Percentiles rank a stretch among this genome's conserved stretches.
phyloP scores from a whole-genome alignment of 2,329 filamentous ascomycete genomes.

The Epichloe aotearoae region DNA sequence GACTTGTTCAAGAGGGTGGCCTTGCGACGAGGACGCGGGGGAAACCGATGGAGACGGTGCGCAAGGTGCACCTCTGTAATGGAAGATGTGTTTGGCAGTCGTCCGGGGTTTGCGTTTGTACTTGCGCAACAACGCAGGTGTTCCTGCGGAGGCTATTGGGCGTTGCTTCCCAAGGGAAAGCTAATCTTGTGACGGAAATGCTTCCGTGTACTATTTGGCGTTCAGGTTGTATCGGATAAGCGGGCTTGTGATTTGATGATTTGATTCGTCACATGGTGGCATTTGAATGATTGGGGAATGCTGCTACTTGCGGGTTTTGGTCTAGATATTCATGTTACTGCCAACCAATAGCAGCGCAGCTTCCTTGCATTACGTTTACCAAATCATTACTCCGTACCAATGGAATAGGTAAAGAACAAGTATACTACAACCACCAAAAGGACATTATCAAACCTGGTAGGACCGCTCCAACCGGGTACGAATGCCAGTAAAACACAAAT shows the following conservation, averaged over 20 bases:
- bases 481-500: neutral
- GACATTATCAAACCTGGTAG: neutral
- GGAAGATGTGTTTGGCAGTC: constrained; percentile 39
- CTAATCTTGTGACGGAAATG: constrained; percentile 8
- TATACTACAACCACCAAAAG: neutral
- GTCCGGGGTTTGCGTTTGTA: constrained; percentile 39
- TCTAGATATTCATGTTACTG: too few relatives aligned
- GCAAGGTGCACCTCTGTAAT: constrained; percentile 53
- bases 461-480: neutral
- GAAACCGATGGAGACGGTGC: constrained; percentile 24
- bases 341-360: too few relatives aligned
- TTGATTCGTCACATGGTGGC: too few relatives aligned
- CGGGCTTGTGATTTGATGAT: neutral
- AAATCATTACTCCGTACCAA: too few relatives aligned
- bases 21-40: constrained; percentile 21
- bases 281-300: too few relatives aligned
- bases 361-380: too few relatives aligned
- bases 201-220: neutral
- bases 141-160: constrained; percentile 41
- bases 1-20: constrained; percentile 48
- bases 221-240: neutral
- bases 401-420: neutral
- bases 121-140: constrained; percentile 42
- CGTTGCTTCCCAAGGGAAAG: constrained; percentile 25
- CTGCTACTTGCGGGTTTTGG: too few relatives aligned